A percentile compares a stretch with the other conserved stretches of the same genome.
These are phyloP conservation scores for Trichoderma brevicompactum DNA, from an alignment of 2,329 filamentous ascomycete species.

Conservation along the genomic window DNA sequence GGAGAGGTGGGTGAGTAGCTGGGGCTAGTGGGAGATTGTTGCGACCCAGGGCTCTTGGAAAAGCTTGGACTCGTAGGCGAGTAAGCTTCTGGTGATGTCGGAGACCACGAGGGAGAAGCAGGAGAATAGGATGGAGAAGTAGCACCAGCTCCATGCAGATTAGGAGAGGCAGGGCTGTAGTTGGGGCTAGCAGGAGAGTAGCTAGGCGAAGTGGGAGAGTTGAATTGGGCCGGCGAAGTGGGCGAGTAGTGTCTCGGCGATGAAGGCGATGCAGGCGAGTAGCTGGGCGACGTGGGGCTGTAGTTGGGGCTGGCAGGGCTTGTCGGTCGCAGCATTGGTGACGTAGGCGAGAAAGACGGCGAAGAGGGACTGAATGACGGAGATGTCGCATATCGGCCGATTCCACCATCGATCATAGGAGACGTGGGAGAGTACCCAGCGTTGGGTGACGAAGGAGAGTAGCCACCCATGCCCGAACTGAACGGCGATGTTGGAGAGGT, in stretches of 20 bases:
- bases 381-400: slow-evolving; percentile 59
- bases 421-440: slow-evolving; percentile 78
- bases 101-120: slow-evolving; percentile 77
- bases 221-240: slow-evolving; percentile 74
- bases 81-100: slow-evolving; percentile 69
- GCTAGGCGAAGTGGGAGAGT: slow-evolving; percentile 73
- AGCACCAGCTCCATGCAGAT: slow-evolving; percentile 49
- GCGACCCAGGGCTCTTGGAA: slow-evolving; percentile 58
- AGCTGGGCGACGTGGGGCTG: slow-evolving; percentile 68
- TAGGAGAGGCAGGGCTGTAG: slow-evolving; percentile 72
- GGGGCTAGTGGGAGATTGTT: slow-evolving; percentile 68
- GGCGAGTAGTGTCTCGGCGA: slow-evolving; percentile 63
- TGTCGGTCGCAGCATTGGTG: slow-evolving; percentile 60
- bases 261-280: slow-evolving; percentile 65
- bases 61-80: slow-evolving; percentile 67
- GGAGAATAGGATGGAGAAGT: slow-evolving; percentile 68
- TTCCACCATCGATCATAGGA: slow-evolving; percentile 61
- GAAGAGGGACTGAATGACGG: slow-evolving; percentile 67
- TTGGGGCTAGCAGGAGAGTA: slow-evolving; percentile 73
- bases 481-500: slow-evolving; percentile 70
- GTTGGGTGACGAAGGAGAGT: slow-evolving; percentile 77
- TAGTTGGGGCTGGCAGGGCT: slow-evolving; percentile 64
- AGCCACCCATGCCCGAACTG: slow-evolving; percentile 60
- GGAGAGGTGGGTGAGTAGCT: slow-evolving; percentile 69
- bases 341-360: slow-evolving; percentile 66